Percentiles rank a stretch among this genome's conserved stretches.
Evolutionary conservation across 1,139 yeast genomes (phyloP).

Genomic region (Groenewaldozyma sp.): DNA sequence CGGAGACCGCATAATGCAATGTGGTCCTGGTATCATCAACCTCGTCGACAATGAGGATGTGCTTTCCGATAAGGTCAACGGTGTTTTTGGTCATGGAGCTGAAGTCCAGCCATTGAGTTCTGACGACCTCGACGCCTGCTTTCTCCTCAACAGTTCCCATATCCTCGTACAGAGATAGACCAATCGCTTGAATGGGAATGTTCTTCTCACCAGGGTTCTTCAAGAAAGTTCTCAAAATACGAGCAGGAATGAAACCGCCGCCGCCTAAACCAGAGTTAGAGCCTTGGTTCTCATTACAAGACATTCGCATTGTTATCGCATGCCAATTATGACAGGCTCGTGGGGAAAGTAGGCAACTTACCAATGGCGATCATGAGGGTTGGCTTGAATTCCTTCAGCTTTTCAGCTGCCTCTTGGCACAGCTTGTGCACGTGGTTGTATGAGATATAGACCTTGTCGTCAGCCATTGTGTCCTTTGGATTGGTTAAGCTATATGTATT

Average conservation of each 20-base stretch:
- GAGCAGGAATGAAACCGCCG: constrained; percentile 94
- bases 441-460: constrained; percentile 66
- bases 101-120: constrained; percentile 96
- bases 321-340: no score
- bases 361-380: constrained; percentile 83
- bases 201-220: constrained; percentile 81
- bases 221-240: constrained; percentile 84
- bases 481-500: no score
- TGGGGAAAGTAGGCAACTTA: no score
- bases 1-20: constrained; percentile 81
- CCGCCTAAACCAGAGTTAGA: constrained; percentile 42
- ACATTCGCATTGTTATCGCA: no score
- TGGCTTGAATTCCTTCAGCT: constrained; percentile 63
- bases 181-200: constrained; percentile 90
- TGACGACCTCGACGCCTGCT: constrained; percentile 76
- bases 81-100: constrained; percentile 47
- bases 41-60: constrained; percentile 78
- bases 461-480: constrained; percentile 13
- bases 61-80: constrained; percentile 67
- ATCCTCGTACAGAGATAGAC: constrained; percentile 82
- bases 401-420: constrained; percentile 75
- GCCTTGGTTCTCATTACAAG: not conserved
- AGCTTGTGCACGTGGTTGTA: constrained; percentile 91
- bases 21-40: constrained; percentile 96
- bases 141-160: constrained; percentile 47